Conservation (phyloP, 2,329 filamentous ascomycete genomes). For the Alternaria burnsii region DNA sequence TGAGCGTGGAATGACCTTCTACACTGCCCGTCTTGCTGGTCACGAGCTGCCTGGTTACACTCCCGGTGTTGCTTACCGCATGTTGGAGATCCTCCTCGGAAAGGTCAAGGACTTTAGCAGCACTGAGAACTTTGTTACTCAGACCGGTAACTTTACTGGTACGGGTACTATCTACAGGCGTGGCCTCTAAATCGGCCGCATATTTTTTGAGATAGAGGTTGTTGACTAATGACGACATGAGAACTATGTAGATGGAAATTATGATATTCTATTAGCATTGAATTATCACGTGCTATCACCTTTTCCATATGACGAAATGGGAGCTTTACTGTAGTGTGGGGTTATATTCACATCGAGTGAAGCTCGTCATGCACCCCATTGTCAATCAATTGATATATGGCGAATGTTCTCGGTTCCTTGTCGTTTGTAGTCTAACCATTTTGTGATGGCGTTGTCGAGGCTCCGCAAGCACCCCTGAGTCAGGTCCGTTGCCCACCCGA, state of each 20-base stretch:
- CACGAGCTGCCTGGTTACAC: slow-evolving; percentile 57
- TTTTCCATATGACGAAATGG: neutral
- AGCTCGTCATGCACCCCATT: neutral
- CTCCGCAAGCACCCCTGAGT: neutral
- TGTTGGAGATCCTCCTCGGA: slow-evolving; percentile 55
- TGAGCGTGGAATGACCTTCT: slow-evolving; percentile 59
- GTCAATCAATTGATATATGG: too few relatives aligned
- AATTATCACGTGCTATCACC: neutral
- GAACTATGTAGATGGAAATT: neutral
- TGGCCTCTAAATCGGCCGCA: neutral
- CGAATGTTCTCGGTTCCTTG: too few relatives aligned
- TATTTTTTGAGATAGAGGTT: neutral
- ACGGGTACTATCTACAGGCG: slow-evolving; percentile 38
- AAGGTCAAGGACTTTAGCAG: slow-evolving; percentile 49
- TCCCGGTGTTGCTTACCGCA: slow-evolving; percentile 53
- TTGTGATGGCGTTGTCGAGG: neutral
- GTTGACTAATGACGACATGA: neutral
- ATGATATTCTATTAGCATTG: neutral
- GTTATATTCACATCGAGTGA: neutral
- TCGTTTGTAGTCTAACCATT: too few relatives aligned
- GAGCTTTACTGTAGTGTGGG: accelerated
- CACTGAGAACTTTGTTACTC: slow-evolving; percentile 47
- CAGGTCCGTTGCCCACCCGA: neutral
- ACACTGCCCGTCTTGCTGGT: slow-evolving; percentile 53
- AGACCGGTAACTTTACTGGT: slow-evolving; percentile 45